These are phyloP conservation scores for Crotalaria pallida DNA, from an alignment of 306 rosid species.

Conservation along the genomic window DNA sequence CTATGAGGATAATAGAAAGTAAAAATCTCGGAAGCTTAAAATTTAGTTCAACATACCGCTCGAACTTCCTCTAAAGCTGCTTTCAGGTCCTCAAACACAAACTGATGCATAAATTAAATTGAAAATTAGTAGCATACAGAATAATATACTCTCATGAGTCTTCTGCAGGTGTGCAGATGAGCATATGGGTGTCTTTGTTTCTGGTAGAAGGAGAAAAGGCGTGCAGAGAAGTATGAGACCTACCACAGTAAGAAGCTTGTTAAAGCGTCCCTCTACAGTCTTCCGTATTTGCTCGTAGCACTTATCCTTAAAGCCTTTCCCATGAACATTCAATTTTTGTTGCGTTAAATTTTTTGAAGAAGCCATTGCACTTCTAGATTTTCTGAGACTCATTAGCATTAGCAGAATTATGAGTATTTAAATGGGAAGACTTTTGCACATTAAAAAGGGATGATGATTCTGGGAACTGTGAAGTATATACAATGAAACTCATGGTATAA, in stretches of 20 bases:
- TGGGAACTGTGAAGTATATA: not conserved
- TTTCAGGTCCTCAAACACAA: conserved; percentile 78
- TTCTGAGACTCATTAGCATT: conserved; percentile 42
- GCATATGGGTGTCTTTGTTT: not conserved
- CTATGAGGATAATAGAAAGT: not conserved
- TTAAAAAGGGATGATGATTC: not conserved
- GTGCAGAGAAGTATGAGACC: not conserved
- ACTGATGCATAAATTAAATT: conserved; percentile 55
- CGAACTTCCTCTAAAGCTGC: conserved; percentile 96
- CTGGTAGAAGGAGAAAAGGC: not conserved
- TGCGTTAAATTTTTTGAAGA: conserved; percentile 64
- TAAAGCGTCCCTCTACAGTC: conserved; percentile 83
- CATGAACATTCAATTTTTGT: conserved; percentile 74
- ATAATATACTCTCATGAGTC: not conserved
- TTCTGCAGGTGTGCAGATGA: not conserved
- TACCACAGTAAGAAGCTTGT: conserved; percentile 85
- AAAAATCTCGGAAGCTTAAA: conserved; percentile 10
- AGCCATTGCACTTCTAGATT: conserved; percentile 41
- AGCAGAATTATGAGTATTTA: conserved; percentile 16
- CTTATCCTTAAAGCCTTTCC: conserved; percentile 90
- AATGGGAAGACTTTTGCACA: not conserved
- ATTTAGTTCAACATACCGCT: conserved; percentile 39
- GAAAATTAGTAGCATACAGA: conserved; percentile 19
- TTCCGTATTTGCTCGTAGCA: conserved; percentile 92
- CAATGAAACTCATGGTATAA: not conserved